phyloP scores from a whole-genome alignment of 2,329 filamentous ascomycete species.

The Ceratocystis diversiconidia region DNA sequence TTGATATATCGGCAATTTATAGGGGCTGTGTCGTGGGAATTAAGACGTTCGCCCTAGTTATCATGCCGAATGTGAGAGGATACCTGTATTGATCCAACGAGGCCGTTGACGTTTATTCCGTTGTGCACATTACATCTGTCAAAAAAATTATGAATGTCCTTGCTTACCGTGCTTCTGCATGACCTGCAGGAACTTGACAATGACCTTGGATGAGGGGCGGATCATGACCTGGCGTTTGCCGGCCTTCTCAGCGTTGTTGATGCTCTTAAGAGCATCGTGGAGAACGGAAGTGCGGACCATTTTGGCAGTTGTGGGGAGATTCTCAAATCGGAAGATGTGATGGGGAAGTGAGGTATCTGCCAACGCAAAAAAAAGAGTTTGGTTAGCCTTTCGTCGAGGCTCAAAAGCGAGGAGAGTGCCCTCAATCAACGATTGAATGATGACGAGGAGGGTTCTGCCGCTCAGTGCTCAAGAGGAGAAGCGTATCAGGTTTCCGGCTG shows the following conservation, averaged over 20 bases:
- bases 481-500: slow-evolving; percentile 36
- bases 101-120: background rate
- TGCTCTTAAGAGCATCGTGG: slow-evolving; percentile 96
- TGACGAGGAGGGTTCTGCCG: slow-evolving; percentile 53
- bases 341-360: slow-evolving; percentile 51
- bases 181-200: slow-evolving; percentile 96
- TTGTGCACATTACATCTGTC: background rate
- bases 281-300: slow-evolving; percentile 99
- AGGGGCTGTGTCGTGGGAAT: slow-evolving; percentile 82
- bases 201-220: slow-evolving; percentile 97
- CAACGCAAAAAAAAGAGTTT: slow-evolving; percentile 23
- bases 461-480: slow-evolving; percentile 50
- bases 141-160: background rate
- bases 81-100: slow-evolving; percentile 5
- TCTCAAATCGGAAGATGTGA: slow-evolving; percentile 50
- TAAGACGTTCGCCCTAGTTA: slow-evolving; percentile 97
- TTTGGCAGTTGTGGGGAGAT: slow-evolving; percentile 62
- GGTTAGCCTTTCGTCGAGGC: slow-evolving; percentile 48
- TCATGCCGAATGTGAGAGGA: slow-evolving; percentile 65
- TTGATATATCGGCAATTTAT: slow-evolving; percentile 99
- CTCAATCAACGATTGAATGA: slow-evolving; percentile 28
- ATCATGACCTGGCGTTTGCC: slow-evolving; percentile 99
- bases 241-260: slow-evolving; percentile 99
- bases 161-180: slow-evolving; percentile 99
- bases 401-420: slow-evolving; percentile 56